These are phyloP conservation scores for Neonectria magnoliae DNA, from an alignment of 2,329 filamentous ascomycete genomes.

Conservation along the genomic window DNA sequence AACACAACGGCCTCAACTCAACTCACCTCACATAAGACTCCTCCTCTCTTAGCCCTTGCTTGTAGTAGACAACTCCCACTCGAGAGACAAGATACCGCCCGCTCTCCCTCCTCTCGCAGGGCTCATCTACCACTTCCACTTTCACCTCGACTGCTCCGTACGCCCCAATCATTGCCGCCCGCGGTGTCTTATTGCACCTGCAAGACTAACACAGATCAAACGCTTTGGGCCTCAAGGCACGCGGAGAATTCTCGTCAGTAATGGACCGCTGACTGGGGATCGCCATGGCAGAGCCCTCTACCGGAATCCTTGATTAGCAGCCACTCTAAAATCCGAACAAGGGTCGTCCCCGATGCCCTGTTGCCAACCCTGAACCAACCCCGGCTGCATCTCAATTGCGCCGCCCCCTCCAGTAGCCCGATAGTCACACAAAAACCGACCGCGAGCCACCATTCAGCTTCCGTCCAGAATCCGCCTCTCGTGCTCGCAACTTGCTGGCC, in stretches of 20 bases:
- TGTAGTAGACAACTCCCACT: slow-evolving; percentile 27
- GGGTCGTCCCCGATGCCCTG: slow-evolving; percentile 50
- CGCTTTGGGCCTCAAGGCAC: slow-evolving; percentile 42
- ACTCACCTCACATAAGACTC: slow-evolving; percentile 12
- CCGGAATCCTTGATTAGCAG: slow-evolving; percentile 51
- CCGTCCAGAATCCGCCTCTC: slow-evolving; percentile 44
- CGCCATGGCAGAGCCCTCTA: slow-evolving; percentile 47
- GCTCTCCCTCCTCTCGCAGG: slow-evolving; percentile 28
- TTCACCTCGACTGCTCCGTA: slow-evolving; percentile 2
- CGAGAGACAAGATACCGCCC: slow-evolving; percentile 36
- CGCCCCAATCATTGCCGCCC: slow-evolving; percentile 34
- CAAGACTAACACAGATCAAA: slow-evolving; percentile 37
- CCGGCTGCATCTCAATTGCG: slow-evolving; percentile 54
- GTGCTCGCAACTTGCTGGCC: slow-evolving; percentile 43
- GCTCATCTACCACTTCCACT: slow-evolving; percentile 26
- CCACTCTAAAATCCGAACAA: slow-evolving; percentile 50
- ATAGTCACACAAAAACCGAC: slow-evolving; percentile 63
- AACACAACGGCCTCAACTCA: slow-evolving; percentile 23
- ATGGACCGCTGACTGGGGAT: slow-evolving; percentile 43
- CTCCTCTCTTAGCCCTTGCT: slow-evolving; percentile 11
- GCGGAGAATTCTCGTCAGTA: slow-evolving; percentile 50
- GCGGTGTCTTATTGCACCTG: slow-evolving; percentile 43
- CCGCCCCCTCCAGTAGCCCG: slow-evolving; percentile 48
- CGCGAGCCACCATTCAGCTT: slow-evolving; percentile 53
- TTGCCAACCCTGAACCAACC: slow-evolving; percentile 54